These are phyloP conservation scores for Sporisorium sorghi DNA, from an alignment of 1,284 basidiomycete species.

Conservation along the genomic window DNA sequence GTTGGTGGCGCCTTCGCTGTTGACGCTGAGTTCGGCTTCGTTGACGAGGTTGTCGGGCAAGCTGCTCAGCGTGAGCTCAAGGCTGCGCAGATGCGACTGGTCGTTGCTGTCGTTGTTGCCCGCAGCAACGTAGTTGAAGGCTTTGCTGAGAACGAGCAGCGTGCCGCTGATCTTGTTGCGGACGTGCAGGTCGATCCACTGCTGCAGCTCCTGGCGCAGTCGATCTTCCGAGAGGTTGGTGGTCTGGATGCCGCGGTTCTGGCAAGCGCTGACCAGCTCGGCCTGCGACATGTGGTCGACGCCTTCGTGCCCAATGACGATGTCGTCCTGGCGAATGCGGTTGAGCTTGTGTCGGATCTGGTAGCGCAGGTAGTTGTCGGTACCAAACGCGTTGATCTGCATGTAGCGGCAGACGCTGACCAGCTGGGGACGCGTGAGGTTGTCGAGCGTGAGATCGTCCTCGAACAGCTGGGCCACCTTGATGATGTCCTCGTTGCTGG, in stretches of 20 bases:
- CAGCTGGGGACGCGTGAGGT: conserved; percentile 94
- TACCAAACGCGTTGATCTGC: conserved; percentile 98
- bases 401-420: conserved; percentile 93
- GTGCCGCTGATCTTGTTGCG: conserved; percentile 88
- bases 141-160: conserved; percentile 88
- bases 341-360: conserved; percentile 87
- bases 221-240: conserved; percentile 74
- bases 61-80: conserved; percentile 91
- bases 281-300: conserved; percentile 88
- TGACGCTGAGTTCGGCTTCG: conserved; percentile 95
- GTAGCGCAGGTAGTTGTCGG: conserved; percentile 96
- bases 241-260: conserved; percentile 92
- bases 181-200: conserved; percentile 94
- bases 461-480: conserved; percentile 96
- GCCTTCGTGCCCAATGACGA: conserved; percentile 86
- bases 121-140: conserved; percentile 81
- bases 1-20: conserved; percentile 91
- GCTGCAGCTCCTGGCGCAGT: conserved; percentile 86
- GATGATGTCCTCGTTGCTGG: conserved; percentile 87
- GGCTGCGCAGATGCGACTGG: conserved; percentile 76
- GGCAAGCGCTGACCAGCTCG: conserved; percentile 92
- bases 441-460: conserved; percentile 97
- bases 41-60: conserved; percentile 95
- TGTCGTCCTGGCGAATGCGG: conserved; percentile 89
- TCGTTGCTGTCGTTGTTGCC: conserved; percentile 41